phyloP scores from a whole-genome alignment of 2,329 filamentous ascomycete genomes.

The Ophiocordyceps sinensis region DNA sequence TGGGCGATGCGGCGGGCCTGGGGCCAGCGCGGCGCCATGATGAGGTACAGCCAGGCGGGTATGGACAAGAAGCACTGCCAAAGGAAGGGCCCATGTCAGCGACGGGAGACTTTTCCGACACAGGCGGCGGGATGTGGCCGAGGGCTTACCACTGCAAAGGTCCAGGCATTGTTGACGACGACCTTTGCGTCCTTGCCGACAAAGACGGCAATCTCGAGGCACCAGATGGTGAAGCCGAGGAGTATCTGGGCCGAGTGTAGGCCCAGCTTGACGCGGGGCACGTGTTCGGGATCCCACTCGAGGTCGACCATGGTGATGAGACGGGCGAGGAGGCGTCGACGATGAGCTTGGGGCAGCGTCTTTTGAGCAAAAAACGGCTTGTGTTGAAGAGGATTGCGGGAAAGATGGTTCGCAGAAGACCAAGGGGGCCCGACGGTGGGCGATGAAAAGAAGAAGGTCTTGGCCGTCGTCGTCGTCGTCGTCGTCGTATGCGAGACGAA shows the following conservation, averaged over 20 bases:
- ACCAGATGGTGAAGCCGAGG: constrained; percentile 40
- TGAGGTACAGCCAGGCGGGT: constrained; percentile 49
- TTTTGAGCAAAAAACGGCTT: too few relatives aligned
- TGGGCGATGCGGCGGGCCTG: constrained; percentile 47
- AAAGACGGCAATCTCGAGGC: constrained; percentile 46
- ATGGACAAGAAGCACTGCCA: constrained; percentile 48
- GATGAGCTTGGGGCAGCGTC: too few relatives aligned
- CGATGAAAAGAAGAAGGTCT: not conserved
- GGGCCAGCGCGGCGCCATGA: constrained; percentile 48
- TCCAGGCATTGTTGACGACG: constrained; percentile 46
- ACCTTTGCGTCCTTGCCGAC: constrained; percentile 30
- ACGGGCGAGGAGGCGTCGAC: not conserved
- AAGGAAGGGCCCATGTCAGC: constrained; percentile 3
- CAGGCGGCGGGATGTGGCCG: too few relatives aligned
- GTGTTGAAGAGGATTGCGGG: too few relatives aligned
- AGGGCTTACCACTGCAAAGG: constrained; percentile 44
- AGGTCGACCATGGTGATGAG: constrained; percentile 26
- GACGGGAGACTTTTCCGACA: not conserved
- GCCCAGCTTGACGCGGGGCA: constrained; percentile 41
- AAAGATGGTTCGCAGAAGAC: not conserved
- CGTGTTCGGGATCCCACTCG: constrained; percentile 37
- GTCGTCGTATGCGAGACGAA: too few relatives aligned
- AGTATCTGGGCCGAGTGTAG: constrained; percentile 42
- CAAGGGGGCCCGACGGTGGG: not conserved
- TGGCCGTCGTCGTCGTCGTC: not conserved